Evolutionary conservation across 495 filamentous ascomycete species (phyloP).

Genomic region (Cercophora sp.): DNA sequence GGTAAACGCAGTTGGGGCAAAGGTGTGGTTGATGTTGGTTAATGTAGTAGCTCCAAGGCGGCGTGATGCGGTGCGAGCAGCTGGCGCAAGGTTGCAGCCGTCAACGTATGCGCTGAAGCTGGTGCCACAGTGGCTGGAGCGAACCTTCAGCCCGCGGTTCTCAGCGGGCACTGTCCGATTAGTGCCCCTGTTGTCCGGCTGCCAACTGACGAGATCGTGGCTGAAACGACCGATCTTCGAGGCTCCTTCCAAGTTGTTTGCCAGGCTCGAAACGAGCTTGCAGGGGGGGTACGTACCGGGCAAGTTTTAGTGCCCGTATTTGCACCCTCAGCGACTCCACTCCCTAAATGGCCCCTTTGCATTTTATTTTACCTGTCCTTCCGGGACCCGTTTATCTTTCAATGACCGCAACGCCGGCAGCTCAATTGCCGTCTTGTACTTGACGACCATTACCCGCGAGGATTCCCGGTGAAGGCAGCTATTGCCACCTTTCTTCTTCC

Average conservation of each 20-base stretch:
- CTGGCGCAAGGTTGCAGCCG: no score
- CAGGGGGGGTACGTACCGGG: not conserved
- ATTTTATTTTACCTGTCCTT: slow-evolving; percentile 23
- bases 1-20: no score
- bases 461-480: no score
- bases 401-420: not conserved
- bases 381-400: slow-evolving; percentile 3
- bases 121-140: no score
- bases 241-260: not conserved
- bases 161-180: not conserved
- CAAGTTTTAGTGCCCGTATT: not conserved
- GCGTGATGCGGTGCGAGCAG: no score
- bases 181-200: no score
- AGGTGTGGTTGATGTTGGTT: no score
- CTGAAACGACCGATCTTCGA: slow-evolving; percentile 6
- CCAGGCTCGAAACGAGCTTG: not conserved
- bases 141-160: no score
- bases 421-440: slow-evolving; percentile 11
- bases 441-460: no score
- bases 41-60: no score
- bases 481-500: no score
- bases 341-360: slow-evolving; percentile 7
- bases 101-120: no score
- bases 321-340: not conserved
- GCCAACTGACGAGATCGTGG: not conserved